Conservation (phyloP, 2,329 filamentous ascomycete species). For the Neofusicoccum kwambonambiense region DNA sequence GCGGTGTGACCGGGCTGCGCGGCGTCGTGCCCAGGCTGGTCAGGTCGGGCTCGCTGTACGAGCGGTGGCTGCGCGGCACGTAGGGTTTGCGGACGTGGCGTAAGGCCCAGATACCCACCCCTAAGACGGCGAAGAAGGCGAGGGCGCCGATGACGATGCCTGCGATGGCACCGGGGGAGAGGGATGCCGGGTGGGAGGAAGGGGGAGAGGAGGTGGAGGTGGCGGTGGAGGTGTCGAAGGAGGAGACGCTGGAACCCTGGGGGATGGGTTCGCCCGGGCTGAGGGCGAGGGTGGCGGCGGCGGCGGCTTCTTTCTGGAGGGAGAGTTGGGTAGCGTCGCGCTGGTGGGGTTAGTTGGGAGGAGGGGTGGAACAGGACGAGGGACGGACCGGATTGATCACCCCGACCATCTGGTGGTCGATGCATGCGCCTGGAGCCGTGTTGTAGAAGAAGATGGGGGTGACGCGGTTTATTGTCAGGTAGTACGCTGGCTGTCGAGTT, state of each 20-base stretch:
- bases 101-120: constrained; percentile 30
- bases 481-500: not conserved
- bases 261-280: constrained; percentile 37
- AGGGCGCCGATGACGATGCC: constrained; percentile 60
- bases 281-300: constrained; percentile 29
- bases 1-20: not conserved
- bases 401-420: constrained; percentile 68
- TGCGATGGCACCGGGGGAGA: constrained; percentile 41
- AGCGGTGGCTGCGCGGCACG: not conserved
- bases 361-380: not conserved
- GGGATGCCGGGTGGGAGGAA: not conserved
- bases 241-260: constrained; percentile 19
- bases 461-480: constrained; percentile 31
- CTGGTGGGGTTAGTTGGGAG: not conserved
- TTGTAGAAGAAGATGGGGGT: constrained; percentile 40
- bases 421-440: constrained; percentile 63
- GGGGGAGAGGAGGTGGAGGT: not conserved
- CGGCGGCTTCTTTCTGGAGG: constrained; percentile 27
- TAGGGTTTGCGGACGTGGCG: constrained; percentile 19
- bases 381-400: constrained; percentile 65
- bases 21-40: not conserved
- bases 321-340: constrained; percentile 20
- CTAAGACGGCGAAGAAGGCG: constrained; percentile 24
- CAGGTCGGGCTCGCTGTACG: not conserved
- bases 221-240: constrained; percentile 18